These are phyloP conservation scores for Aspergillus bombycis DNA, from an alignment of 2,329 filamentous ascomycete species.

Conservation along the genomic window DNA sequence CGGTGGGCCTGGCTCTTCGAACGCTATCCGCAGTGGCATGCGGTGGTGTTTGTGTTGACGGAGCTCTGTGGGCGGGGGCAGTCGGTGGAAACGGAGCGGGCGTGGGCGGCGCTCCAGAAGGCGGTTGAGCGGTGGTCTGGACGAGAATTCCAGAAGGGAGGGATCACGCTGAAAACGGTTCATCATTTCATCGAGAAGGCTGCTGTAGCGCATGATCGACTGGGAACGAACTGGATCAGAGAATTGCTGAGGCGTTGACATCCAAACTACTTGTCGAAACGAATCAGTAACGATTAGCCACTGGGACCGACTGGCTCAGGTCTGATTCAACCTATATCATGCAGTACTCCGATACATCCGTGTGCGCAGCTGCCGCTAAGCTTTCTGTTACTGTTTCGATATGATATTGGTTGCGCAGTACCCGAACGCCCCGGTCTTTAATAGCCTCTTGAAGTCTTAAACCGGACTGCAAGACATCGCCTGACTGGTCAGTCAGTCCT, in stretches of 20 bases:
- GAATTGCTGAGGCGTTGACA: too few species aligned
- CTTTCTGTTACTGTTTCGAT: too few species aligned
- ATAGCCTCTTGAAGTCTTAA: too few species aligned
- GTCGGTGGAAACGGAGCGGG: not conserved
- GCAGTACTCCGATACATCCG: too few species aligned
- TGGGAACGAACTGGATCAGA: not conserved
- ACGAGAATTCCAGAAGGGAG: not conserved
- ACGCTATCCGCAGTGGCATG: not conserved
- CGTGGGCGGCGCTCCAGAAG: not conserved
- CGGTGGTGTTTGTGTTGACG: not conserved
- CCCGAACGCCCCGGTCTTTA: too few species aligned
- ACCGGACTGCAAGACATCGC: too few species aligned
- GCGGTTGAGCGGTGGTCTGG: not conserved
- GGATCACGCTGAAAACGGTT: not conserved
- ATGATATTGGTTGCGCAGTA: too few species aligned
- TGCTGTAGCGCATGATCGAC: not conserved
- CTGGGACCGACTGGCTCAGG: too few species aligned
- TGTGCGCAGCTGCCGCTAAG: too few species aligned
- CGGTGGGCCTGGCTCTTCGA: not conserved
- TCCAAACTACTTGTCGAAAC: accelerated
- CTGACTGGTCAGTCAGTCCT: too few species aligned
- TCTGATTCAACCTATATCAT: too few species aligned
- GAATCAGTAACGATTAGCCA: accelerated
- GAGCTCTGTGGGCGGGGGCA: not conserved
- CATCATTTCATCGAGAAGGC: not conserved